Conservation (phyloP, 2,329 filamentous ascomycete species). For the Beauveria varroae region DNA sequence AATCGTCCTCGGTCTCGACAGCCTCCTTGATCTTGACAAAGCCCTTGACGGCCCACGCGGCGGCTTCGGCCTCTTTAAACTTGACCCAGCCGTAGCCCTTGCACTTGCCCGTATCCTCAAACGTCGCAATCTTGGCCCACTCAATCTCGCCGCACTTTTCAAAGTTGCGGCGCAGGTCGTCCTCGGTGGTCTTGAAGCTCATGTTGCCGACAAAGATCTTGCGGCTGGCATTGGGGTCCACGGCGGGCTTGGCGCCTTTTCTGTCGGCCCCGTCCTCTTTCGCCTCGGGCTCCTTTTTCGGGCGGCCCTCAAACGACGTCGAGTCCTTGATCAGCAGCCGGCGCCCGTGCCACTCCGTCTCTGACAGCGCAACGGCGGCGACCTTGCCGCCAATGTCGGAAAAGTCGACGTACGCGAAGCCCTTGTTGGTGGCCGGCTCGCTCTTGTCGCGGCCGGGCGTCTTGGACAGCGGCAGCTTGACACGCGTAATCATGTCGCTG, state of each 20-base stretch:
- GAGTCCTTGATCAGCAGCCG: constrained; percentile 89
- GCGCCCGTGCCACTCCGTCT: constrained; percentile 68
- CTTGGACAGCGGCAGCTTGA: constrained; percentile 67
- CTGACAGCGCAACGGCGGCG: constrained; percentile 78
- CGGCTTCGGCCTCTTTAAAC: constrained; percentile 72
- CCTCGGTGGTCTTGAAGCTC: constrained; percentile 72
- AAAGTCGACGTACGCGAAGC: constrained; percentile 96
- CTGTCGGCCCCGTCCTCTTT: constrained; percentile 19
- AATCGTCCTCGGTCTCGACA: constrained; percentile 55
- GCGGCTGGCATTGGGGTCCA: constrained; percentile 55
- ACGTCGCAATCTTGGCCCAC: constrained; percentile 84
- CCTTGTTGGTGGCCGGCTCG: constrained; percentile 59
- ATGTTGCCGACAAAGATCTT: constrained; percentile 92
- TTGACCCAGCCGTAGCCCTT: constrained; percentile 96
- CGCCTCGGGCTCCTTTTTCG: constrained; percentile 51
- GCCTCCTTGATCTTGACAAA: constrained; percentile 66
- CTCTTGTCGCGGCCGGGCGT: constrained; percentile 31
- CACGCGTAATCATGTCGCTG: constrained; percentile 68
- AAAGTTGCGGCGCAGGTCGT: constrained; percentile 75
- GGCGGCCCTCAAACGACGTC: constrained; percentile 84
- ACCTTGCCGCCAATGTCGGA: constrained; percentile 60
- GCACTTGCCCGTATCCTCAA: constrained; percentile 95
- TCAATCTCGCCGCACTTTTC: constrained; percentile 75
- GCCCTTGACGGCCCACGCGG: constrained; percentile 63
- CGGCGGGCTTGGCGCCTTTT: constrained; percentile 19